Evolutionary conservation across 805 yeast species (phyloP), one percentile per base, ranked within the genome.

Genomic region (Scheffersomyces amazonensis): DNA sequence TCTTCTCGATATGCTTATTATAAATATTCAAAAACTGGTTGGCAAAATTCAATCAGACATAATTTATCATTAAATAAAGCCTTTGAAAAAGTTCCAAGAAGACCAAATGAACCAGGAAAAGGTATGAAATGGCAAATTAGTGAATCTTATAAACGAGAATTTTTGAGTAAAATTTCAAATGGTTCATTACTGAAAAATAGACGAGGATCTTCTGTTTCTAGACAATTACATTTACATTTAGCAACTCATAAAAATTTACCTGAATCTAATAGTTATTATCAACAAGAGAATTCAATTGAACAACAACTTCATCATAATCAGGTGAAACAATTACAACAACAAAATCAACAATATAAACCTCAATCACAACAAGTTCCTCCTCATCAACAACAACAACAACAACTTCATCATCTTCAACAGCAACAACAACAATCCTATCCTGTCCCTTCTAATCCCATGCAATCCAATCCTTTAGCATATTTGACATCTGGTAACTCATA

Each of bases 81-180:
- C 12, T 93, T 93, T 66, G 98, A 91, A 54, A 93, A 93, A 64
- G 97, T 91, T 16, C 96, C 98, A 29, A 76, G 99, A 54, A 78
- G 86, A 56, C 90, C 96, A 21, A 84, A 88, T 60, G 98, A 93
- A 65, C 97, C 98, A 0, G 99, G 99, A 13, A 93, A 93, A 62
- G 98, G 99, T 47, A 91, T 93, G 95, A 93, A 93, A 64, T 93
- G 99, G 99, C 95, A 89, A 65, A 90, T 93, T 42, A 80, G 89
- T 46, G 93, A 87, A 29, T 68, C 81, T 34, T 91, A 85, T 59
- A 82, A 84, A 52, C 81, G 81, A 32, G 99, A 93, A 47, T 90
- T 90, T 53, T 63, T 90, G 57, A 77, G 75, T 49, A 87, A 89
- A 66, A 81, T 90, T 65, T 78, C 78, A 42, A 81, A 76, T 43